Conservation (phyloP, 768 basidiomycete genomes). For the Gautieria morchelliformis region DNA sequence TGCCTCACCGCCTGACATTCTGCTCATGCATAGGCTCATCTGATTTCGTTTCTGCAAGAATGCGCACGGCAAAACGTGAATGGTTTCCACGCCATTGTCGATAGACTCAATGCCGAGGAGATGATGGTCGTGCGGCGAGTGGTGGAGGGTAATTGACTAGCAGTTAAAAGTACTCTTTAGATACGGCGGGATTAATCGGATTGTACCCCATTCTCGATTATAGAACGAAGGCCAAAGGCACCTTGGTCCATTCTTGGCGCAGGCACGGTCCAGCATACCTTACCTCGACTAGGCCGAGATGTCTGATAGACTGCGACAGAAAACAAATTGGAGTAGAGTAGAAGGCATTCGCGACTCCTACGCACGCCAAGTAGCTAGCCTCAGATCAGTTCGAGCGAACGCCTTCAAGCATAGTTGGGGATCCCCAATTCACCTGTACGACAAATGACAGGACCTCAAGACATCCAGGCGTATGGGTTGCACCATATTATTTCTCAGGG, state of each 20-base stretch:
- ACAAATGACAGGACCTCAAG: not conserved
- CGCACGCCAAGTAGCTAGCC: too few species aligned
- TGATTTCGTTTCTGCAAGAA: conserved; percentile 62
- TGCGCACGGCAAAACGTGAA: conserved; percentile 53
- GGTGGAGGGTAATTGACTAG: not conserved
- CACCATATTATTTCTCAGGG: not conserved
- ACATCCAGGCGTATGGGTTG: not conserved
- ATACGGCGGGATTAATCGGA: not conserved
- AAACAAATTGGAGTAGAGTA: too few species aligned
- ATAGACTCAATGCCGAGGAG: conserved; percentile 64
- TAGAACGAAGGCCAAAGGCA: not conserved
- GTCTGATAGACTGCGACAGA: too few species aligned
- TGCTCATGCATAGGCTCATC: conserved; percentile 40
- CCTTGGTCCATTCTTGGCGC: not conserved
- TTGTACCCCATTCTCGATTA: not conserved
- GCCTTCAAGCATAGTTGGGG: too few species aligned
- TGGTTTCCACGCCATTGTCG: conserved; percentile 53
- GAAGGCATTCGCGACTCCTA: too few species aligned
- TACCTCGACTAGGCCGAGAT: too few species aligned
- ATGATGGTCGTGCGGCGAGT: conserved; percentile 43
- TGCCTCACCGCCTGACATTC: not conserved
- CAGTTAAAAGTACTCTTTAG: not conserved
- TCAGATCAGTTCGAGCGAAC: too few species aligned
- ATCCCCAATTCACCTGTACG: not conserved
- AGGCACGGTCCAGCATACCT: too few species aligned